Base-by-base conservation (phyloP, 805 yeast genomes). In the Ogataea allantospora region DNA sequence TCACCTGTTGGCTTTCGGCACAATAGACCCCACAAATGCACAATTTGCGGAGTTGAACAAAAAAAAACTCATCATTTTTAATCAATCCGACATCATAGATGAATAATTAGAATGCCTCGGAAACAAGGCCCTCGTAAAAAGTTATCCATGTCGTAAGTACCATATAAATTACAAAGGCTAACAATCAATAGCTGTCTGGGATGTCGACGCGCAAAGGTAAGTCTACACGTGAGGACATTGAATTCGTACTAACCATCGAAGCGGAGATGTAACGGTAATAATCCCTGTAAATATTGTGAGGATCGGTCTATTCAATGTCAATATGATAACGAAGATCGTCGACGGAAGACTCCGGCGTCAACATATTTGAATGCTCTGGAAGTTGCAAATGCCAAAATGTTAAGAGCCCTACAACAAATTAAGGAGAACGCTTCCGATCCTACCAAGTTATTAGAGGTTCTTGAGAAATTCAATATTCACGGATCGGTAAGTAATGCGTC, bases 301-400 rank as follows among this genome's bases (percentile, higher is more conserved):
- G 16, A 25, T 4, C 33, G 44, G 6, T 22, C 36, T 2, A 11
- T 28, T 2, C 4, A 21, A 2, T 40, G 44, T 17, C 13, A 27
- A 7, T 43, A 40, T 31, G 15, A 15, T 10, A 20, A 36, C 9
- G 35, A 43, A 10, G 47, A 43, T 16, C 28, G 29, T 17, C 15
- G 47, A 21, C 35, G 37, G 14, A 35, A 35, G 15, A 40, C 33
- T 13, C 44, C 44, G 2, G 27, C 40, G 2, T 11, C 20, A 10
- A 43, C 42, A 2, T 43, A 43, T 23, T 37, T 43, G 7, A 21
- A 26, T n/a, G 38, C 43, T 2, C 20, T 43, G 22, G 44, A 43
- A 27, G 29, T 28, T 3, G 33, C 47, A 11, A 39, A 43, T 30
- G 7, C 21, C 21, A 32, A 36, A n/a, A 17, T 43, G 13, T 5